These are phyloP conservation scores for Dioszegia crocea DNA, from an alignment of 768 basidiomycete species.

Conservation along the genomic window DNA sequence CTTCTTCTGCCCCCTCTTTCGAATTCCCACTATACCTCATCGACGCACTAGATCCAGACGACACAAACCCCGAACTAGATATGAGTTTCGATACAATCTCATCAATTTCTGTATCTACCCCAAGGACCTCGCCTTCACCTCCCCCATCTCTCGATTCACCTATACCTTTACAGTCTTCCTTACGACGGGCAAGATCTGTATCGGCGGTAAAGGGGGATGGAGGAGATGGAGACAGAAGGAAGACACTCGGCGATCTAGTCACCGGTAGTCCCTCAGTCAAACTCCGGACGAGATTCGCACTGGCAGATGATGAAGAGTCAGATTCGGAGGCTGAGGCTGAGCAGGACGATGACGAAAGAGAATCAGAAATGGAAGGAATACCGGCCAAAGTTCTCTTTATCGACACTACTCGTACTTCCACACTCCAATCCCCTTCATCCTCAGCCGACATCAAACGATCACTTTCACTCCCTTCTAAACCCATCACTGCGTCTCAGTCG, in stretches of 20 bases:
- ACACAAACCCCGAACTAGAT: neutral
- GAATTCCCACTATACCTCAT: neutral
- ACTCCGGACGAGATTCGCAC: neutral
- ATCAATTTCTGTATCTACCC: neutral
- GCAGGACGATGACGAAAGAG: neutral
- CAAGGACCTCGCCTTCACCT: neutral
- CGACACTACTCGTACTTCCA: neutral
- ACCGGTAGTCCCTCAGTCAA: neutral
- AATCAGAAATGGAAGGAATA: neutral
- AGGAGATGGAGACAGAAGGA: neutral
- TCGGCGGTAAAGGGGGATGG: neutral
- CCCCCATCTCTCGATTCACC: neutral
- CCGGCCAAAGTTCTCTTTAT: neutral
- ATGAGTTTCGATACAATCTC: conserved; percentile 1
- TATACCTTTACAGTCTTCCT: no score
- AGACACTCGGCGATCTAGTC: neutral
- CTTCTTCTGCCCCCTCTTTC: neutral
- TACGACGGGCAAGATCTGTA: neutral
- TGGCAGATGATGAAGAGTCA: neutral
- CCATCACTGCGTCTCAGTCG: neutral
- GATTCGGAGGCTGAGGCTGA: neutral
- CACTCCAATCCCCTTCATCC: neutral
- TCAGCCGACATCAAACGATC: neutral
- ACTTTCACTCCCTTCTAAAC: neutral
- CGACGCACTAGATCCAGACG: no score